Evolutionary conservation across 2,329 filamentous ascomycete genomes (phyloP), one percentile per base, ranked within the genome.

Genomic region (Fusarium sp.): DNA sequence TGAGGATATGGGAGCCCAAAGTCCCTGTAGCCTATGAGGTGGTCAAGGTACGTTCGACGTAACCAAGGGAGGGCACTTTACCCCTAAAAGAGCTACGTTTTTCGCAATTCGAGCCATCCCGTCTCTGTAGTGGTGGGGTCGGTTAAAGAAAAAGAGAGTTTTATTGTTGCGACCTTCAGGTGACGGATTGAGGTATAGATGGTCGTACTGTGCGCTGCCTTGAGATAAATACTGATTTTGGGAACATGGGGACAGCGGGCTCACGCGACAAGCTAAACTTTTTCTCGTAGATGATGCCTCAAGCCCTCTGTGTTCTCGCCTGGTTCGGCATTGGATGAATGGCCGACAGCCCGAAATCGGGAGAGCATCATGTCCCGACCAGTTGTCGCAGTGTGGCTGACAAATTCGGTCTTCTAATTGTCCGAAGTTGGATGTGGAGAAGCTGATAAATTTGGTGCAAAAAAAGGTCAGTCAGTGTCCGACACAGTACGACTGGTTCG

Each of bases 391-490:
- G 15, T 2, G 3, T 10, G 2, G 9, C n/a, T 47, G 44, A 47
- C 44, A 30, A 47, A 47, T 16, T 47, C 44, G 44, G 44, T 28
- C 27, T 47, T 11, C 6, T 28, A 47, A 28, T 43, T n/a, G n/a
- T 43, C 40, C 40, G 40, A 43, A 37, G 34, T 13, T 41, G 39
- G n/a, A 41, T 41, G n/a, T 11, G 39, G 18, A 18, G 39, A 16
- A 11, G n/a, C 39, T 47, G 27, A 47, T 28, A 30, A 47, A 47
- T 30, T 2, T 28, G 9, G 6, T n/a, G 44, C 3, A 10, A 11
- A 28, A 12, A 11, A 30, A 23, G 27, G 27, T 3, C 6, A 23
- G 27, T 47, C 44, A 28, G 44, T 47, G 44, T 47, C 27, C 44
- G 44, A 30, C 30, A 47, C 30, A 16, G n/a, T n/a, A n/a, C n/a